Conservation (phyloP, 2,329 filamentous ascomycete genomes). For the Colletotrichum sp. region DNA sequence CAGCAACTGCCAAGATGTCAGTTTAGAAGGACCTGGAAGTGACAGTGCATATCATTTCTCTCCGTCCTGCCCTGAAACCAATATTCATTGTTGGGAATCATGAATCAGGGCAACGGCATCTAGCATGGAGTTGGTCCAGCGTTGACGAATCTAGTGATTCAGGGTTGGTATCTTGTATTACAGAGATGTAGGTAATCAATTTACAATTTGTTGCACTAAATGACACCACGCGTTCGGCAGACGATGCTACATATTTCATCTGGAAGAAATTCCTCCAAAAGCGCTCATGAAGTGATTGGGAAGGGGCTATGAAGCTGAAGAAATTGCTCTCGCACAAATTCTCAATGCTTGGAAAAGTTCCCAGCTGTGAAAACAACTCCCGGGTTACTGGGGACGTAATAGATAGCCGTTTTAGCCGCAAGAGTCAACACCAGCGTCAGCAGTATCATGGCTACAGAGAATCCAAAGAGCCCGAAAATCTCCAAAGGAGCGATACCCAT, state of each 20-base stretch:
- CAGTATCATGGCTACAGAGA: neutral
- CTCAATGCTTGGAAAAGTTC: neutral
- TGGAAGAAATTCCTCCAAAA: neutral
- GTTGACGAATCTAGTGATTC: neutral
- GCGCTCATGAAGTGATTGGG: neutral
- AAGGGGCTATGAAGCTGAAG: rapidly evolving
- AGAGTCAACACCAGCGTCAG: neutral
- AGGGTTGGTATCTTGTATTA: neutral
- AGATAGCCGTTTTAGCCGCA: neutral
- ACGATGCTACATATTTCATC: neutral
- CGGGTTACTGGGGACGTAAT: neutral
- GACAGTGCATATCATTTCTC: rapidly evolving
- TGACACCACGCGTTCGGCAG: rapidly evolving
- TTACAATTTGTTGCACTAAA: neutral
- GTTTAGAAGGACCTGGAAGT: neutral
- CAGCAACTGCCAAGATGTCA: neutral
- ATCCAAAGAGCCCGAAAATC: neutral
- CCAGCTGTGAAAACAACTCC: neutral
- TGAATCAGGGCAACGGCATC: neutral
- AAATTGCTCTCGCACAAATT: neutral
- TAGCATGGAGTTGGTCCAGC: neutral
- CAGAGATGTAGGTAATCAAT: neutral
- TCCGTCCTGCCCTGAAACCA: neutral
- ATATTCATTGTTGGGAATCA: neutral
- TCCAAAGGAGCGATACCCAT: neutral